Conservation (phyloP, 805 yeast species). For the Ogataea chonburiensis region DNA sequence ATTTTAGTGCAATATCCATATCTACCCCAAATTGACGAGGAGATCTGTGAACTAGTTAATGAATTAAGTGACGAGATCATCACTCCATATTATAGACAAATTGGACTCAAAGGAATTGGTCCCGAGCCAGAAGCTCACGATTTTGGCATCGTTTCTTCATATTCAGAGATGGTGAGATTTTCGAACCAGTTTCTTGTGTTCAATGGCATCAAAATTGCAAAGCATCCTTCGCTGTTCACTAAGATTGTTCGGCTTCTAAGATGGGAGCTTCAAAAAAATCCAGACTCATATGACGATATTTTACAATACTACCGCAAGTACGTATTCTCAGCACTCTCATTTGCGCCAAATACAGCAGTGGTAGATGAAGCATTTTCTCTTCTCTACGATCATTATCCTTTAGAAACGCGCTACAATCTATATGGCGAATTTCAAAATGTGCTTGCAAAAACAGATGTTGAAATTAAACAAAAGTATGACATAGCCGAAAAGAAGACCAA, state of each 20-base stretch:
- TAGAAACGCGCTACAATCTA: conserved; percentile 66
- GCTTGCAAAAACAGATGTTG: conserved; percentile 52
- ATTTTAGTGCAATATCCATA: conserved; percentile 62
- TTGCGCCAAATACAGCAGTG: conserved; percentile 56
- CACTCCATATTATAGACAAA: conserved; percentile 42
- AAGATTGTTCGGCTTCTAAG: conserved; percentile 62
- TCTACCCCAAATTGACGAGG: conserved; percentile 52
- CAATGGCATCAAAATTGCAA: conserved; percentile 54
- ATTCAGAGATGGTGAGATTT: conserved; percentile 46
- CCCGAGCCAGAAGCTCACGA: conserved; percentile 24
- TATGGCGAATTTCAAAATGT: conserved; percentile 75
- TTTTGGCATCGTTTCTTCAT: conserved; percentile 38
- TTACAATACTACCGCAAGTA: conserved; percentile 60
- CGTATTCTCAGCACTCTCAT: conserved; percentile 60
- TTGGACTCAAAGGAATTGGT: conserved; percentile 10
- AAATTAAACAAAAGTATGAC: conserved; percentile 56
- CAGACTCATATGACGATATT: conserved; percentile 40
- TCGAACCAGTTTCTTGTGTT: conserved; percentile 46
- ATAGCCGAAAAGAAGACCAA: conserved; percentile 78
- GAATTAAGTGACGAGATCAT: conserved; percentile 50
- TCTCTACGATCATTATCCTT: conserved; percentile 46
- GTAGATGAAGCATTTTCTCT: conserved; percentile 59
- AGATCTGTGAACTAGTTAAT: conserved; percentile 46
- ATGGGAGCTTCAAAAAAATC: conserved; percentile 34
- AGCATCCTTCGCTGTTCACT: conserved; percentile 46